These are phyloP conservation scores for Eucalyptus decipiens DNA, from an alignment of 345 rosid species.

Conservation along the genomic window DNA sequence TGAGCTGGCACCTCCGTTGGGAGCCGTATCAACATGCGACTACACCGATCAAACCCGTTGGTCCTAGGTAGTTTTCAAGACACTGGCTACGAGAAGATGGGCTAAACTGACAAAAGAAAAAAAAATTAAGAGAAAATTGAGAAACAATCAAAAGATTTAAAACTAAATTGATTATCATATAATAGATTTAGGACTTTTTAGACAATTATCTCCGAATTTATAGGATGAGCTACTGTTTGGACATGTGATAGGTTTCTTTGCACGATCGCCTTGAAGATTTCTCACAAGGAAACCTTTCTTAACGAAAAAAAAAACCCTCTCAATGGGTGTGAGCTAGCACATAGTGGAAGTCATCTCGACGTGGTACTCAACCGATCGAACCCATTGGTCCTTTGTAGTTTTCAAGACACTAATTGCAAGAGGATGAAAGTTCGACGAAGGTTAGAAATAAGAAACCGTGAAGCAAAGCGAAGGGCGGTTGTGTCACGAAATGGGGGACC, in stretches of 20 bases:
- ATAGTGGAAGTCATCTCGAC: neutral
- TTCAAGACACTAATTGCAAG: neutral
- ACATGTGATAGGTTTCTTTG: neutral
- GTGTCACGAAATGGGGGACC: neutral
- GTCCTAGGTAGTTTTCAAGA: neutral
- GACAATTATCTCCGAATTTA: accelerated
- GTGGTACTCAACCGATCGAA: neutral
- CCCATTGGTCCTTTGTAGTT: neutral
- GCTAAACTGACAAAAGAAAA: too few species aligned
- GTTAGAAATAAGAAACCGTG: neutral
- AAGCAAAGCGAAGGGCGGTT: neutral
- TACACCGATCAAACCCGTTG: neutral
- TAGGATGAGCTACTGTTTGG: too few species aligned
- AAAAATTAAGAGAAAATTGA: too few species aligned
- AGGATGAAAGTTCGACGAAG: neutral
- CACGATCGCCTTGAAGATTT: neutral
- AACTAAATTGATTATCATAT: accelerated
- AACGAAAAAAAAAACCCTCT: neutral
- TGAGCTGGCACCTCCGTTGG: neutral
- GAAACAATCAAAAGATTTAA: accelerated
- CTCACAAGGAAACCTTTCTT: neutral
- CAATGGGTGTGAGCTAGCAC: neutral
- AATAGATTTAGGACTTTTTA: too few species aligned
- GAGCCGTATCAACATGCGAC: neutral
- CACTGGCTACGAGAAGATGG: too few species aligned